These are phyloP conservation scores for Gastrolobium villosum DNA, from an alignment of 306 rosid species.

Conservation along the genomic window DNA sequence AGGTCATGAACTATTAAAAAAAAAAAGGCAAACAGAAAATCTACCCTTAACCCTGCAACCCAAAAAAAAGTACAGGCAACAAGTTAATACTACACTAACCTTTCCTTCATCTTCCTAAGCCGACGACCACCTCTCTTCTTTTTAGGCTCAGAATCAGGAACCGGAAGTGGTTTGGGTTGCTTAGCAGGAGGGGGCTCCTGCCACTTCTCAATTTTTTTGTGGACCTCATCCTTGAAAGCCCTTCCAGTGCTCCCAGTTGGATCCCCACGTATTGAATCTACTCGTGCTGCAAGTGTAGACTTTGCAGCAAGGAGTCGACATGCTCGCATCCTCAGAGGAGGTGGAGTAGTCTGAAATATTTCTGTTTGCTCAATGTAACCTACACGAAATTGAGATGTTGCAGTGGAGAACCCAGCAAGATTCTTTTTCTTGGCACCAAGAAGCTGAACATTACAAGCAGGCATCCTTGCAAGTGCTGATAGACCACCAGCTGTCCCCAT, in stretches of 20 bases:
- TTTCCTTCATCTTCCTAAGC: conserved; percentile 89
- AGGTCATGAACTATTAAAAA: conserved; percentile 12
- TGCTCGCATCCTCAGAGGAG: conserved; percentile 88
- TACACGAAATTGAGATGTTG: conserved; percentile 91
- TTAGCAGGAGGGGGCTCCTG: conserved; percentile 99
- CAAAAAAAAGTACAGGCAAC: neutral
- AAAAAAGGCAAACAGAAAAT: neutral
- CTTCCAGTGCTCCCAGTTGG: conserved; percentile 87
- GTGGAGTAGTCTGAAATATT: conserved; percentile 90
- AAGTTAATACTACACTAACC: conserved; percentile 52
- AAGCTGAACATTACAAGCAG: conserved; percentile 99
- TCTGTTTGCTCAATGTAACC: conserved; percentile 95
- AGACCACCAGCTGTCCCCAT: conserved; percentile 98
- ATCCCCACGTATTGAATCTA: conserved; percentile 92
- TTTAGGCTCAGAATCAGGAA: conserved; percentile 98
- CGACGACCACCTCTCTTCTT: conserved; percentile 98
- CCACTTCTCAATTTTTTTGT: conserved; percentile 96
- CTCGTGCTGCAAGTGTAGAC: conserved; percentile 93
- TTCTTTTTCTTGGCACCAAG: conserved; percentile 95
- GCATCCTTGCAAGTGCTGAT: conserved; percentile 86
- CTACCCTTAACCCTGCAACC: neutral
- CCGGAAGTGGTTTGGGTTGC: conserved; percentile 96
- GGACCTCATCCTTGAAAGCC: conserved; percentile 71
- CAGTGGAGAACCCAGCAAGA: conserved; percentile 96
- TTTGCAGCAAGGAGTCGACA: conserved; percentile 86